Evolutionary conservation across 208 protist genomes (phyloP).

Genomic region (Leishmania aethiopica): DNA sequence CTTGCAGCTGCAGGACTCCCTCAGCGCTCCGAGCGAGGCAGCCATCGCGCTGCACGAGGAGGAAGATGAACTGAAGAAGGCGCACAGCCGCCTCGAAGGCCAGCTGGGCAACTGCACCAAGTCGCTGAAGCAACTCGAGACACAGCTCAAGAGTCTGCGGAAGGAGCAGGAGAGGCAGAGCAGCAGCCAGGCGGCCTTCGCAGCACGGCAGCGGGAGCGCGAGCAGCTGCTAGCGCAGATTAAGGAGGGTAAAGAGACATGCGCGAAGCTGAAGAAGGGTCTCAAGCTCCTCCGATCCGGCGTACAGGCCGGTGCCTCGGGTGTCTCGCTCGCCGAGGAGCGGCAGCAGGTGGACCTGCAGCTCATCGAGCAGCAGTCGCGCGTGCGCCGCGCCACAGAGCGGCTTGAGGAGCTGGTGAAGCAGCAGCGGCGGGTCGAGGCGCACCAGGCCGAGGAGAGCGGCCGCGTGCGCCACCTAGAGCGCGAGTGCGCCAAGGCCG

Average conservation of each 20-base stretch:
- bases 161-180: slow-evolving; percentile 59
- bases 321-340: slow-evolving; percentile 84
- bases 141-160: slow-evolving; percentile 43
- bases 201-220: slow-evolving; percentile 37
- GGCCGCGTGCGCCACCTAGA: slow-evolving; percentile 37
- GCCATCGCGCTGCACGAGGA: slow-evolving; percentile 67
- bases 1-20: slow-evolving; percentile 58
- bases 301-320: slow-evolving; percentile 75
- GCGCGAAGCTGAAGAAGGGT: slow-evolving; percentile 67
- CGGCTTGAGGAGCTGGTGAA: slow-evolving; percentile 41
- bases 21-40: slow-evolving; percentile 56
- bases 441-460: slow-evolving; percentile 45
- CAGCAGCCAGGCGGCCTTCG: slow-evolving; percentile 48
- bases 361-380: slow-evolving; percentile 55
- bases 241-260: slow-evolving; percentile 42
- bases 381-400: slow-evolving; percentile 50
- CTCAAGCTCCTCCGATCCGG: slow-evolving; percentile 80
- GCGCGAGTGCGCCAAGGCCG: slow-evolving; percentile 34
- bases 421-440: slow-evolving; percentile 50
- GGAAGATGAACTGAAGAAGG: slow-evolving; percentile 61
- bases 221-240: slow-evolving; percentile 58
- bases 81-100: slow-evolving; percentile 48
- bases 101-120: slow-evolving; percentile 46
- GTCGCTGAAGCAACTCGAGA: slow-evolving; percentile 54
- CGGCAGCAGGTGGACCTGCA: slow-evolving; percentile 63